These are phyloP conservation scores for Laetiporus sulphureus DNA, from an alignment of 1,284 basidiomycete genomes.

Conservation along the genomic window DNA sequence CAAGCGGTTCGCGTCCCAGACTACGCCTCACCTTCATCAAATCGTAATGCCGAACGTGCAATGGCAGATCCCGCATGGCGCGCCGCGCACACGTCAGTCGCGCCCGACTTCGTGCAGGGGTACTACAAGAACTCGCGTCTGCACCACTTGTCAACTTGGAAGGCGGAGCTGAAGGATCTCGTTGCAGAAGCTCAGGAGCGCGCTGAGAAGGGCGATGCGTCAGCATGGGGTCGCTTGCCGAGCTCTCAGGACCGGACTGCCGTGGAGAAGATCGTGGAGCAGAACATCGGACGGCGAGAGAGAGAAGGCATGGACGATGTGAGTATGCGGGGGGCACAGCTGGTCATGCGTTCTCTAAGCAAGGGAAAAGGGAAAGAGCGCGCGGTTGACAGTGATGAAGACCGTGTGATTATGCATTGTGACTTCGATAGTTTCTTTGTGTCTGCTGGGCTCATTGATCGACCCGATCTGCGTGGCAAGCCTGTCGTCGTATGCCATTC, in stretches of 20 bases:
- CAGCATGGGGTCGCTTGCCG: conserved; percentile 17
- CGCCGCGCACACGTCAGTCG: conserved; percentile 79
- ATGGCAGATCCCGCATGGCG: conserved; percentile 85
- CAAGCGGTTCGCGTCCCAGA: conserved; percentile 41
- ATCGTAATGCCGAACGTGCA: conserved; percentile 64
- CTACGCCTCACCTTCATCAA: conserved; percentile 63
- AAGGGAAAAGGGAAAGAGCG: conserved; percentile 50
- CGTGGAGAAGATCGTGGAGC: conserved; percentile 17
- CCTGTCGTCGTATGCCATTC: conserved; percentile 96
- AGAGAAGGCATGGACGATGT: conserved; percentile 24
- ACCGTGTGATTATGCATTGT: conserved; percentile 86
- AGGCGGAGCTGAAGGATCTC: conserved; percentile 79
- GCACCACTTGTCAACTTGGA: conserved; percentile 91
- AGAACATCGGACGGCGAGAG: conserved; percentile 20
- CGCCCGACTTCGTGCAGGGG: conserved; percentile 81
- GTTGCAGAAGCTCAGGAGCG: conserved; percentile 75
- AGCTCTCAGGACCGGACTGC: conserved; percentile 12
- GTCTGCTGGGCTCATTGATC: conserved; percentile 73
- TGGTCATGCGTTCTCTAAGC: conserved; percentile 41
- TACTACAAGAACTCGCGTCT: conserved; percentile 91
- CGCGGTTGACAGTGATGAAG: conserved; percentile 36
- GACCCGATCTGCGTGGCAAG: conserved; percentile 78
- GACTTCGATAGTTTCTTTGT: conserved; percentile 99
- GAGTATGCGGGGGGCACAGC: conserved; percentile 55
- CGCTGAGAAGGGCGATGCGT: conserved; percentile 41